Conservation (phyloP, 495 filamentous ascomycete species). For the Aspergillus mulundensis region DNA sequence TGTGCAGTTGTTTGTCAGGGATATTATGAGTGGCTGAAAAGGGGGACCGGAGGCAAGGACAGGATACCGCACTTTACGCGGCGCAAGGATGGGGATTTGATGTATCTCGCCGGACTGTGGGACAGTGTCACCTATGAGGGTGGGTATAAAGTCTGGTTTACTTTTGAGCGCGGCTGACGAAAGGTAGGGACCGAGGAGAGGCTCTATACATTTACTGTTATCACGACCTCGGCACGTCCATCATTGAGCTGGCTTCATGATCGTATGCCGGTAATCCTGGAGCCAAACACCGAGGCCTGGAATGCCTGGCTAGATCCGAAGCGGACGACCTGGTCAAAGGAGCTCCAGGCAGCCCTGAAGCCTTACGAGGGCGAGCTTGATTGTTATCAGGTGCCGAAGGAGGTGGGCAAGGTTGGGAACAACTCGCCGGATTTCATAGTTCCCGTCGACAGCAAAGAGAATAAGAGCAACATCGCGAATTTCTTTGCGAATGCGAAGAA, state of each 20-base stretch:
- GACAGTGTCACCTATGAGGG: slow-evolving; percentile 81
- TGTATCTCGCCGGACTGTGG: slow-evolving; percentile 91
- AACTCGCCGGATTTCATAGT: slow-evolving; percentile 79
- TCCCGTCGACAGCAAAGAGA: slow-evolving; percentile 74
- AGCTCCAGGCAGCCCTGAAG: slow-evolving; percentile 70
- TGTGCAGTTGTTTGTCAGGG: slow-evolving; percentile 86
- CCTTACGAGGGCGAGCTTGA: slow-evolving; percentile 80
- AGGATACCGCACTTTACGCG: slow-evolving; percentile 79
- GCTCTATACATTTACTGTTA: slow-evolving; percentile 82
- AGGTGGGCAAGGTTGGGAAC: slow-evolving; percentile 95
- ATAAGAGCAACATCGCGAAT: slow-evolving; percentile 88
- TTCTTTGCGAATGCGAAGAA: slow-evolving; percentile 68
- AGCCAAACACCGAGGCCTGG: slow-evolving; percentile 67
- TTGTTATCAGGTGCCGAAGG: slow-evolving; percentile 78
- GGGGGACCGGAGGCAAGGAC: slow-evolving; percentile 64
- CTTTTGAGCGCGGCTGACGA: neutral
- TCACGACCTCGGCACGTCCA: slow-evolving; percentile 79
- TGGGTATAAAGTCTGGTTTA: slow-evolving; percentile 27
- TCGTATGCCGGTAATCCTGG: slow-evolving; percentile 91
- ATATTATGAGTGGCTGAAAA: slow-evolving; percentile 96
- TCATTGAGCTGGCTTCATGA: slow-evolving; percentile 84
- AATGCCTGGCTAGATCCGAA: slow-evolving; percentile 75
- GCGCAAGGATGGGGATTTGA: slow-evolving; percentile 74
- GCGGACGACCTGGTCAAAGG: slow-evolving; percentile 66
- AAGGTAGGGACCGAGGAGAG: slow-evolving; percentile 53